Conservation (phyloP, 768 basidiomycete genomes). For the Amanita inopinata region DNA sequence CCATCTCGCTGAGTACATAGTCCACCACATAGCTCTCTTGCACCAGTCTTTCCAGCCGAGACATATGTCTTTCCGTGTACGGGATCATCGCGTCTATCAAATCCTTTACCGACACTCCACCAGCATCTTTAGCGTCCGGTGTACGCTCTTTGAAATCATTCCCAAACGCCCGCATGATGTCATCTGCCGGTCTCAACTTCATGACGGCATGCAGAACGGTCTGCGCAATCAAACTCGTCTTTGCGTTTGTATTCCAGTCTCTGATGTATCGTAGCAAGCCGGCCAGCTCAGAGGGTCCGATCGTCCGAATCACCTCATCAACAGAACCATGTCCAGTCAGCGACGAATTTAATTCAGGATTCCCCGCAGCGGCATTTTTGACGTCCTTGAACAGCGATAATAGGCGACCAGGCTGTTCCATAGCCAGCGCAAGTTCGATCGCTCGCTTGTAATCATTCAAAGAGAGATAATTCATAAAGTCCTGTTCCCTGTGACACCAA, state of each 20-base stretch:
- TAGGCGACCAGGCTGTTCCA: slow-evolving; percentile 88
- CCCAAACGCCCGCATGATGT: slow-evolving; percentile 60
- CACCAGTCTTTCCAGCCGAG: slow-evolving; percentile 74
- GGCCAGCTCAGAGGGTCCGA: slow-evolving; percentile 66
- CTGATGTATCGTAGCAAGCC: slow-evolving; percentile 74
- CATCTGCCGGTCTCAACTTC: slow-evolving; percentile 65
- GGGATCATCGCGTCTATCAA: slow-evolving; percentile 81
- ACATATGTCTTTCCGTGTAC: slow-evolving; percentile 89
- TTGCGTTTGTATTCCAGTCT: slow-evolving; percentile 94
- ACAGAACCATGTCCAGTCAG: slow-evolving; percentile 66
- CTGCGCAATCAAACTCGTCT: slow-evolving; percentile 81
- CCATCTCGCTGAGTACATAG: slow-evolving; percentile 82
- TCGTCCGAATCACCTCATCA: slow-evolving; percentile 71
- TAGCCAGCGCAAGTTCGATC: slow-evolving; percentile 83
- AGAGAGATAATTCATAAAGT: slow-evolving; percentile 83
- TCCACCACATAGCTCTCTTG: slow-evolving; percentile 97
- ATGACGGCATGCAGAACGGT: slow-evolving; percentile 71
- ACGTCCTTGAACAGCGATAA: slow-evolving; percentile 70
- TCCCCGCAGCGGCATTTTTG: slow-evolving; percentile 19
- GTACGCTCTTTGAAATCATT: slow-evolving; percentile 25
- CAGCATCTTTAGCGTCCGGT: slow-evolving; percentile 17
- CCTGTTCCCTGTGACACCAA: slow-evolving; percentile 79
- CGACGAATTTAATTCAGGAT: slow-evolving; percentile 17
- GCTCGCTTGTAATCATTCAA: slow-evolving; percentile 87
- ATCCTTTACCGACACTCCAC: slow-evolving; percentile 48